These are phyloP conservation scores for Dothistroma pini DNA, from an alignment of 2,329 filamentous ascomycete species.

Conservation along the genomic window DNA sequence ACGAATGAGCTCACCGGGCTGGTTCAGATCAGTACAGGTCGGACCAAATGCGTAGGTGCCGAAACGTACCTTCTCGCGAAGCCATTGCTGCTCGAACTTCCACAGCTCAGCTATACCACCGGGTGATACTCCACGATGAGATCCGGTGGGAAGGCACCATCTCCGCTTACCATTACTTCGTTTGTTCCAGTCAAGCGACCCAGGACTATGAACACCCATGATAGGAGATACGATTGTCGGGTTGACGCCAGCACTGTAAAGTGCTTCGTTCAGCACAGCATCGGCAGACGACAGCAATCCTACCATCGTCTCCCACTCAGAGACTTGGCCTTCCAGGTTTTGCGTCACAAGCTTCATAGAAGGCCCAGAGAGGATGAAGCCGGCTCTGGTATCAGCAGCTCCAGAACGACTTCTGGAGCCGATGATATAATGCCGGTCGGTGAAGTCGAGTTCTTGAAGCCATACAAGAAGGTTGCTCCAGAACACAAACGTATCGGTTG, in stretches of 20 bases:
- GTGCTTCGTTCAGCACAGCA: slow-evolving; percentile 25
- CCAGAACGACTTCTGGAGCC: slow-evolving; percentile 47
- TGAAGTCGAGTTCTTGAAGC: slow-evolving; percentile 44
- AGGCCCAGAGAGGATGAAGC: slow-evolving; percentile 42
- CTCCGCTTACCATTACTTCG: slow-evolving; percentile 19
- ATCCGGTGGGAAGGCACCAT: slow-evolving; percentile 31
- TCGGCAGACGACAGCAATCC: slow-evolving; percentile 27
- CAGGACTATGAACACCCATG: slow-evolving; percentile 35
- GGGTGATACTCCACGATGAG: slow-evolving; percentile 27
- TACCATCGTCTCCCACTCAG: slow-evolving; percentile 25
- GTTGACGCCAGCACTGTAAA: slow-evolving; percentile 19
- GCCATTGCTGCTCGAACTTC: slow-evolving; percentile 30
- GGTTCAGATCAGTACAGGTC: too few relatives aligned
- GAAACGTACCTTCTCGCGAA: slow-evolving; percentile 16
- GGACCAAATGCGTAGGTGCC: too few relatives aligned
- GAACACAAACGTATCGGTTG: slow-evolving; percentile 48
- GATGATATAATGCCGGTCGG: slow-evolving; percentile 45
- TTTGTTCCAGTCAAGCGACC: slow-evolving; percentile 38
- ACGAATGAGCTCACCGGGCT: slow-evolving; percentile 12
- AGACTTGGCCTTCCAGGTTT: slow-evolving; percentile 41
- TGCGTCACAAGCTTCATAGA: slow-evolving; percentile 33
- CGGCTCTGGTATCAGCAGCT: slow-evolving; percentile 41
- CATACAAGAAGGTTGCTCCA: slow-evolving; percentile 44
- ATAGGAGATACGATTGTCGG: slow-evolving; percentile 26
- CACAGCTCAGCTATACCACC: slow-evolving; percentile 24